Conservation (phyloP, 2,329 filamentous ascomycete species). For the Hypocreales sp. region DNA sequence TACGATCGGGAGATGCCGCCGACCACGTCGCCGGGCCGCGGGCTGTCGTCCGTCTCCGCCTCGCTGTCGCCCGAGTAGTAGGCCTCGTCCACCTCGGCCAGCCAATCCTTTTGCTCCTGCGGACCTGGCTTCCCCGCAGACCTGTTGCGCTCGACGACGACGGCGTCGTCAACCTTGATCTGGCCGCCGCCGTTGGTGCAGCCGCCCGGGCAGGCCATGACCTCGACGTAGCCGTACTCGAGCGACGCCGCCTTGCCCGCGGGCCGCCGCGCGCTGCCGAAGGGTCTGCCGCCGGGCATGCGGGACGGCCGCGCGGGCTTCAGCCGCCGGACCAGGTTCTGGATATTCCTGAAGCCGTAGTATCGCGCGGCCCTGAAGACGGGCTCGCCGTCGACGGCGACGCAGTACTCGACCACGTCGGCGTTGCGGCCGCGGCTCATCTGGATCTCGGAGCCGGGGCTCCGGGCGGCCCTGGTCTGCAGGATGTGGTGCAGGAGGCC, state of each 20-base stretch:
- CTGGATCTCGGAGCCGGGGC: slow-evolving; percentile 58
- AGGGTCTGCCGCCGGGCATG: slow-evolving; percentile 59
- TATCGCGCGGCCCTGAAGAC: slow-evolving; percentile 76
- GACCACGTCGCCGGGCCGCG: slow-evolving; percentile 24
- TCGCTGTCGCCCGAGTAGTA: slow-evolving; percentile 64
- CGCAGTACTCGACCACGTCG: slow-evolving; percentile 76
- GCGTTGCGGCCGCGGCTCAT: slow-evolving; percentile 68
- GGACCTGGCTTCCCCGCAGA: slow-evolving; percentile 44
- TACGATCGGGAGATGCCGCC: slow-evolving; percentile 50
- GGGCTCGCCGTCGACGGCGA: slow-evolving; percentile 40
- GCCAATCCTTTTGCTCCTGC: slow-evolving; percentile 74
- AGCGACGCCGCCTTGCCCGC: slow-evolving; percentile 30
- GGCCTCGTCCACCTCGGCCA: slow-evolving; percentile 70
- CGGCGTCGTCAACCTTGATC: slow-evolving; percentile 74
- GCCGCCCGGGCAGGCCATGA: slow-evolving; percentile 98
- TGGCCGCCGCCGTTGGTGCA: slow-evolving; percentile 97
- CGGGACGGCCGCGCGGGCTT: slow-evolving; percentile 67
- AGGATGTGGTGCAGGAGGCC: slow-evolving; percentile 82
- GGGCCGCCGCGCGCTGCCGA: slow-evolving; percentile 37
- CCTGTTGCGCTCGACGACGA: slow-evolving; percentile 34
- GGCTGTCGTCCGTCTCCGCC: slow-evolving; percentile 15
- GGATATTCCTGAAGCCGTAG: slow-evolving; percentile 96
- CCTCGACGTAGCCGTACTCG: slow-evolving; percentile 88
- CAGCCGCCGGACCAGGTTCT: slow-evolving; percentile 85
- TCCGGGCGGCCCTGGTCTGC: slow-evolving; percentile 51